phyloP scores from a whole-genome alignment of 192 early-diverging fungal species.

The Backusella sp. region DNA sequence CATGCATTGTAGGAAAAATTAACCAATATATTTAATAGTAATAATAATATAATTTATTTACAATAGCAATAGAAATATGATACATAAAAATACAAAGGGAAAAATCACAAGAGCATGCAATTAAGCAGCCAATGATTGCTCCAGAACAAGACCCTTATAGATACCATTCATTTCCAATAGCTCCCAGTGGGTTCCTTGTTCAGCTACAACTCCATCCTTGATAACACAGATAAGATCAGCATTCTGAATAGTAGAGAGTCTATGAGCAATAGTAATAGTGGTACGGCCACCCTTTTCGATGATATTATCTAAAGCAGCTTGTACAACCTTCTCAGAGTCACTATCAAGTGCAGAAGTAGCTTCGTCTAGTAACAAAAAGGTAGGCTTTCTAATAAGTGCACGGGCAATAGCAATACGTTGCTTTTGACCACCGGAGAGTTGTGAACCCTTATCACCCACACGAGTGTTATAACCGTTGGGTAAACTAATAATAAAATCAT shows the following conservation, averaged over 20 bases:
- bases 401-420: slow-evolving; percentile 83
- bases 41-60: too few relatives aligned
- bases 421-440: slow-evolving; percentile 64
- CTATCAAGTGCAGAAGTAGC: slow-evolving; percentile 75
- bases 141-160: slow-evolving; percentile 61
- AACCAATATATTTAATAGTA: too few relatives aligned
- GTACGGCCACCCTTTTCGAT: slow-evolving; percentile 58
- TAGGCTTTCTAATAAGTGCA: slow-evolving; percentile 79
- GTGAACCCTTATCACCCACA: slow-evolving; percentile 65
- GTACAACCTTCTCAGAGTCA: slow-evolving; percentile 69
- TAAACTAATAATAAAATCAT: slow-evolving; percentile 51
- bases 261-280: slow-evolving; percentile 71
- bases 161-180: slow-evolving; percentile 60
- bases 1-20: too few relatives aligned
- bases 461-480: slow-evolving; percentile 61
- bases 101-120: not conserved
- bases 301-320: slow-evolving; percentile 65
- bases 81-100: not conserved
- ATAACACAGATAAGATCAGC: slow-evolving; percentile 88
- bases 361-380: slow-evolving; percentile 80
- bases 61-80: not conserved
- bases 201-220: slow-evolving; percentile 61
- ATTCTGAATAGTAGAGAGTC: slow-evolving; percentile 71
- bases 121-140: slow-evolving; percentile 58
- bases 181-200: slow-evolving; percentile 77